phyloP scores from a whole-genome alignment of 2,329 filamentous ascomycete species.

The Phoma sp. region DNA sequence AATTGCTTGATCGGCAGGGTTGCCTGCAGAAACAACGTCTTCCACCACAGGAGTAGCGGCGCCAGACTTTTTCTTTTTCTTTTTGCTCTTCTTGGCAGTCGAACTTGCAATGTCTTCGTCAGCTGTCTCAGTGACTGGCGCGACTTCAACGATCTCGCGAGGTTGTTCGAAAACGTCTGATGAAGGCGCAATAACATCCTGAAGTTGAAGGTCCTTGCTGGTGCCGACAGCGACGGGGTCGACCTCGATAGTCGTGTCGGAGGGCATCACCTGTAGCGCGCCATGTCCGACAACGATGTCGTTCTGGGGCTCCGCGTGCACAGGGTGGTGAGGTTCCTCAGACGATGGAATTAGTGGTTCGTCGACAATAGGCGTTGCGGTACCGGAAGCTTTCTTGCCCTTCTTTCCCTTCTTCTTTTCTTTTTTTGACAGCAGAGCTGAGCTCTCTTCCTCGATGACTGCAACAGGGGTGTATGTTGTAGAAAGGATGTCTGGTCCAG shows the following conservation, averaged over 20 bases:
- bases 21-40: neutral
- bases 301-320: neutral
- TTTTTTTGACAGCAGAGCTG: constrained; percentile 28
- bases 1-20: neutral
- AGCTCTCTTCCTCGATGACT: constrained; percentile 3
- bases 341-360: neutral
- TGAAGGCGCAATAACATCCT: too few relatives aligned
- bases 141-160: neutral
- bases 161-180: neutral
- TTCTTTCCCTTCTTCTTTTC: constrained; percentile 44
- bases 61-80: constrained; percentile 33
- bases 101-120: constrained; percentile 8
- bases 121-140: neutral
- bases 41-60: constrained; percentile 7
- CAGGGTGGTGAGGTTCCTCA: neutral
- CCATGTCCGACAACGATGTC: constrained; percentile 8
- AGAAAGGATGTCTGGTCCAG: neutral
- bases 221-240: neutral
- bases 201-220: too few relatives aligned
- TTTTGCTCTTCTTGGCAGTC: constrained; percentile 33
- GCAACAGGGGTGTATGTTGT: neutral
- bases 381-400: constrained; percentile 30
- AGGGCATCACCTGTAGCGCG: neutral
- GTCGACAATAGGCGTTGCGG: constrained; percentile 21
- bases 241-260: neutral